Conservation (phyloP, 2,329 filamentous ascomycete genomes). For the Chrysoporthe puriensis region DNA sequence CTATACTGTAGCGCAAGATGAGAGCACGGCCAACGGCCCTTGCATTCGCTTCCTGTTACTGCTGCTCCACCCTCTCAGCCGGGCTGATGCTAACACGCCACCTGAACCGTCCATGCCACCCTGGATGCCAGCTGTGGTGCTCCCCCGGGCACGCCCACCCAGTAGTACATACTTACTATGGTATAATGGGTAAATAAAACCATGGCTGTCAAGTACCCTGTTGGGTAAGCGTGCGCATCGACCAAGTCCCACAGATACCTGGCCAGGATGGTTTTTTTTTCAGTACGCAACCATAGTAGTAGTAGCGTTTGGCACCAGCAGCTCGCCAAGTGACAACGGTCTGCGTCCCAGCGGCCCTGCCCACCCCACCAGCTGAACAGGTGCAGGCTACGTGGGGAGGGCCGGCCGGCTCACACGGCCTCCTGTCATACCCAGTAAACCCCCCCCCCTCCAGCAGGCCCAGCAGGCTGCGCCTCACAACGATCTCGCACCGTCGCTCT, state of each 20-base stretch:
- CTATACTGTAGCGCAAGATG: too few species aligned
- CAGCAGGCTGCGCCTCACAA: not conserved
- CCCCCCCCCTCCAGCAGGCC: not conserved
- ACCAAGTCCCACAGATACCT: too few species aligned
- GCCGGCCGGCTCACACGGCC: not conserved
- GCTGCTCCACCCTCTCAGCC: not conserved
- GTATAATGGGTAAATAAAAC: too few species aligned
- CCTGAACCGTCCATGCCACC: not conserved
- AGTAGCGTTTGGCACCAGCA: not conserved
- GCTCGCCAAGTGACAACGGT: slow-evolving; percentile 3
- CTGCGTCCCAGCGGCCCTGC: not conserved
- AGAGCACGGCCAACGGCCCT: too few species aligned
- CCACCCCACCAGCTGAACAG: not conserved
- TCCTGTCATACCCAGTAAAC: not conserved
- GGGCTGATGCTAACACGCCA: too few species aligned
- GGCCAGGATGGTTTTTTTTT: too few species aligned
- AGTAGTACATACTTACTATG: not conserved
- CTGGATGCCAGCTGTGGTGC: not conserved
- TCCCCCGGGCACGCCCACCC: not conserved
- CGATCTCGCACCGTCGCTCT: slow-evolving; percentile 10
- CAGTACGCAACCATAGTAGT: too few species aligned
- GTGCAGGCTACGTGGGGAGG: not conserved
- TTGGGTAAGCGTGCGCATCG: too few species aligned
- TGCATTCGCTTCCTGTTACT: not conserved
- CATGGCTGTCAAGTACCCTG: too few species aligned